A percentile compares a stretch with the other conserved stretches of the same genome.
These are phyloP conservation scores for Lactarius evosmus DNA, from an alignment of 768 basidiomycete species.

Conservation along the genomic window DNA sequence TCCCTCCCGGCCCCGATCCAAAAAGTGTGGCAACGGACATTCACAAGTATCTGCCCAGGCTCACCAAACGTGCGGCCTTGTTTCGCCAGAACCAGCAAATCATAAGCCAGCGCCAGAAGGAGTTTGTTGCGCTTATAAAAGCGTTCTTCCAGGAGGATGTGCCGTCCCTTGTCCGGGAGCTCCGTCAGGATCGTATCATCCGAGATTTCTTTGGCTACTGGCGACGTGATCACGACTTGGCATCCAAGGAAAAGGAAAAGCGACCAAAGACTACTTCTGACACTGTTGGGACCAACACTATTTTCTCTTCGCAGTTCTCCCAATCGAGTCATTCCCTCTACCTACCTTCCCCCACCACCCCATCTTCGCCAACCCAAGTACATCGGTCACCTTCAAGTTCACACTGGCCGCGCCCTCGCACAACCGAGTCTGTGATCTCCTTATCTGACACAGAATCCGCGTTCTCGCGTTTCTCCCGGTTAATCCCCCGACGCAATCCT, in stretches of 20 bases:
- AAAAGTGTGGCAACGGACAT: conserved; percentile 67
- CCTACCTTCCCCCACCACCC: conserved; percentile 30
- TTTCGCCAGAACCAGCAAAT: conserved; percentile 70
- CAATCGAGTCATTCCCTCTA: conserved; percentile 36
- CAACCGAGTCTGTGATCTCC: conserved; percentile 6
- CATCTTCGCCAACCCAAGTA: conserved; percentile 12
- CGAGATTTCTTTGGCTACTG: conserved; percentile 80
- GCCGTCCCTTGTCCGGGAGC: conserved; percentile 63
- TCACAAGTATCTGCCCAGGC: conserved; percentile 60
- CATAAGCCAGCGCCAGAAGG: conserved; percentile 57
- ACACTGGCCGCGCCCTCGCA: neutral
- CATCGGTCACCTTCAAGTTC: conserved; percentile 4
- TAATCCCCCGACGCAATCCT: neutral
- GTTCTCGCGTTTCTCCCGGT: neutral
- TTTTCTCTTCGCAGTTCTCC: conserved; percentile 60
- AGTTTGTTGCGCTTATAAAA: conserved; percentile 57
- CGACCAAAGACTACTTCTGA: conserved; percentile 26
- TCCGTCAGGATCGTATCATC: conserved; percentile 53
- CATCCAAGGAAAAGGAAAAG: conserved; percentile 39
- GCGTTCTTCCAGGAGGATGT: conserved; percentile 57
- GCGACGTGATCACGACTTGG: conserved; percentile 66
- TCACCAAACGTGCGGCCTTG: conserved; percentile 68
- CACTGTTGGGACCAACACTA: conserved; percentile 41
- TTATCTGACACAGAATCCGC: conserved; percentile 10
- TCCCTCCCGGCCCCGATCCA: conserved; percentile 81